Percentiles rank a stretch among this genome's conserved stretches.
Evolutionary conservation across 495 filamentous ascomycete species (phyloP).

Genomic region (Parathielavia appendiculata): DNA sequence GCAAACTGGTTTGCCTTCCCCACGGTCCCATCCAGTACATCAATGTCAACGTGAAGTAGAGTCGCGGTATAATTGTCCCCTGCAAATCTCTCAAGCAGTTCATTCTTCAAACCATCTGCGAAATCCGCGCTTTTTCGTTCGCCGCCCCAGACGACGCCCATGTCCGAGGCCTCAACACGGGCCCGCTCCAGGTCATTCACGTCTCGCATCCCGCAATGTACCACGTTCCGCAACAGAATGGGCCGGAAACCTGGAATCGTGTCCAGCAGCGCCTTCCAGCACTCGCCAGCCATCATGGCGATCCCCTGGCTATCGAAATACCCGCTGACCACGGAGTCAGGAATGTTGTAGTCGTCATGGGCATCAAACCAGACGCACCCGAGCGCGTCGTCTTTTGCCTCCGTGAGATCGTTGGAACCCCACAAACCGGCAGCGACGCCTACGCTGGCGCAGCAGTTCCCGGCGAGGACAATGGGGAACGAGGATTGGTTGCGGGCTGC

Average conservation of each 20-base stretch:
- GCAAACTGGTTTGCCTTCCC: slow-evolving; percentile 17
- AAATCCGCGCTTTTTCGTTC: slow-evolving; percentile 4
- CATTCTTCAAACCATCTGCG: background rate
- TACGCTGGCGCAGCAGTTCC: slow-evolving; percentile 15
- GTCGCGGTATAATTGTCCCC: background rate
- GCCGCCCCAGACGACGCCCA: slow-evolving; percentile 18
- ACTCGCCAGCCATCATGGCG: slow-evolving; percentile 18
- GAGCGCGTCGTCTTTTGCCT: background rate
- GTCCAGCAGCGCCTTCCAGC: slow-evolving; percentile 12
- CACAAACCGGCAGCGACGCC: slow-evolving; percentile 12
- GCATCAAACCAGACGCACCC: slow-evolving; percentile 19
- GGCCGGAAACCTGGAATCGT: slow-evolving; percentile 10
- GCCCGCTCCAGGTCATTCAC: slow-evolving; percentile 15
- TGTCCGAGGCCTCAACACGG: slow-evolving; percentile 7
- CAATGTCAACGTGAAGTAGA: slow-evolving; percentile 16
- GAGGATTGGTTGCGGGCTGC: slow-evolving; percentile 7
- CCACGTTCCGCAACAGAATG: slow-evolving; percentile 1
- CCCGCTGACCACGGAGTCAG: slow-evolving; percentile 11
- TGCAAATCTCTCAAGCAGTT: slow-evolving; percentile 5
- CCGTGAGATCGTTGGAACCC: background rate
- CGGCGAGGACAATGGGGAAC: slow-evolving; percentile 14
- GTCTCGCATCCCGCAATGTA: slow-evolving; percentile 17
- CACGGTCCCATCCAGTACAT: slow-evolving; percentile 7
- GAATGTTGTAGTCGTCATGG: slow-evolving; percentile 17
- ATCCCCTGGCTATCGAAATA: slow-evolving; percentile 20